Conservation (phyloP, 129 eudicot genomes). For the sunflower (Helianthus annuus) region DNA sequence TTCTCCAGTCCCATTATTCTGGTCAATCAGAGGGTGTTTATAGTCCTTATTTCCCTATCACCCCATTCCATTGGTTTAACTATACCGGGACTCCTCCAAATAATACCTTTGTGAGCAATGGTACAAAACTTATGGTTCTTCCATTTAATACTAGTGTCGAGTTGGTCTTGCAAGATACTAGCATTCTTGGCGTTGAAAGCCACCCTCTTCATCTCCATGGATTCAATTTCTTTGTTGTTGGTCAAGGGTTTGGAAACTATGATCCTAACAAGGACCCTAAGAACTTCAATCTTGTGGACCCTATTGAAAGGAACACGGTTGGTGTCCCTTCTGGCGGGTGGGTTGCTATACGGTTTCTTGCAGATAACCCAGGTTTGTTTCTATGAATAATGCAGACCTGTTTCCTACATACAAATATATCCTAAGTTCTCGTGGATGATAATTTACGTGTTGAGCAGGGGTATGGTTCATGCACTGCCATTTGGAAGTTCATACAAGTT, state of each 20-base stretch:
- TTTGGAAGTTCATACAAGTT: neutral
- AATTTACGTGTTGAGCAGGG: neutral
- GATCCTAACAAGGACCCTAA: neutral
- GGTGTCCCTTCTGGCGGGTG: neutral
- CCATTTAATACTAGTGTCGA: neutral
- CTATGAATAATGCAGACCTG: neutral
- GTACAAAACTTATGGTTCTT: neutral
- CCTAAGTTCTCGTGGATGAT: neutral
- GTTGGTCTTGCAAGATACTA: neutral
- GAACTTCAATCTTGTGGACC: neutral
- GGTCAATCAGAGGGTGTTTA: slow-evolving; percentile 1
- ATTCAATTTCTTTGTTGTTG: neutral
- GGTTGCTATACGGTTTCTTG: neutral
- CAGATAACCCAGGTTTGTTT: neutral
- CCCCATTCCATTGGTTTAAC: neutral
- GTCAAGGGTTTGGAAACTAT: neutral
- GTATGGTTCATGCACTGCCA: slow-evolving; percentile 11
- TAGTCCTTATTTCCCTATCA: neutral
- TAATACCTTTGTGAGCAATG: neutral
- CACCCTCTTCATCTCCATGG: slow-evolving; percentile 8
- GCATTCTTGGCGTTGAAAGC: neutral
- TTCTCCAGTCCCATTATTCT: neutral
- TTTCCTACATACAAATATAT: too few species aligned
- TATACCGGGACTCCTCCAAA: slow-evolving; percentile 4
- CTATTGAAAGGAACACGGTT: slow-evolving; percentile 7